Conservation (phyloP, 2,329 filamentous ascomycete species). For the Coniochaeta ligniaria region DNA sequence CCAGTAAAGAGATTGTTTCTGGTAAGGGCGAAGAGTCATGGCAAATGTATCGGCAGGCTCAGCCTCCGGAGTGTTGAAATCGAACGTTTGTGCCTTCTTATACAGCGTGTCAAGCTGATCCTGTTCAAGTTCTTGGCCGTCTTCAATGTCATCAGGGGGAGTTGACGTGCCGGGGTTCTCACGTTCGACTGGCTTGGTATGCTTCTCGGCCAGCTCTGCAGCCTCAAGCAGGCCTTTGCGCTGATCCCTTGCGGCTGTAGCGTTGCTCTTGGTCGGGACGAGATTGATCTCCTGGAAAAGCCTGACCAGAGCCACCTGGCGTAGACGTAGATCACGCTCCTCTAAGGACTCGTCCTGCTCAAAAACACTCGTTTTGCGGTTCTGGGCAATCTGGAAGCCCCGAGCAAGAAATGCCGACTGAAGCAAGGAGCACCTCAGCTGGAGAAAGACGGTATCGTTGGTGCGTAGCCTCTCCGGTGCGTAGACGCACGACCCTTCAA, state of each 20-base stretch:
- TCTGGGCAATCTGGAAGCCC: conserved; percentile 56
- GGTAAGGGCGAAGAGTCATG: conserved; percentile 82
- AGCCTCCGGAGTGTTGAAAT: conserved; percentile 83
- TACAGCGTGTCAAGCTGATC: conserved; percentile 92
- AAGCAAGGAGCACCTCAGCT: conserved; percentile 72
- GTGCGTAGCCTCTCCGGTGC: conserved; percentile 78
- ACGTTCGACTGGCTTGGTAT: conserved; percentile 36
- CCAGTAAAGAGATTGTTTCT: conserved; percentile 93
- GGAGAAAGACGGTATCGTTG: conserved; percentile 91
- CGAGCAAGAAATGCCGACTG: conserved; percentile 63
- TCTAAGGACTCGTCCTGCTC: conserved; percentile 80
- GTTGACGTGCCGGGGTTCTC: conserved; percentile 40
- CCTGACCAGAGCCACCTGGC: conserved; percentile 82
- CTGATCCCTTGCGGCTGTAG: conserved; percentile 67
- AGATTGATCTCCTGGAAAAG: conserved; percentile 86
- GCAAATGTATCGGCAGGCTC: conserved; percentile 77
- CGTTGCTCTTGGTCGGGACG: conserved; percentile 66
- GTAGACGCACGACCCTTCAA: conserved; percentile 84
- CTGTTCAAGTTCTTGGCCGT: conserved; percentile 86
- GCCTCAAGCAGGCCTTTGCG: conserved; percentile 78
- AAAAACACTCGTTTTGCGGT: conserved; percentile 67
- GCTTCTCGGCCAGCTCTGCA: conserved; percentile 80
- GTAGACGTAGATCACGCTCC: conserved; percentile 73
- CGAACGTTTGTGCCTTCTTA: conserved; percentile 92
- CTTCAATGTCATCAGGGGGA: conserved; percentile 62